These are phyloP conservation scores for Hordeum marinum DNA, from an alignment of 176 grass and related monocot species.

Conservation along the genomic window DNA sequence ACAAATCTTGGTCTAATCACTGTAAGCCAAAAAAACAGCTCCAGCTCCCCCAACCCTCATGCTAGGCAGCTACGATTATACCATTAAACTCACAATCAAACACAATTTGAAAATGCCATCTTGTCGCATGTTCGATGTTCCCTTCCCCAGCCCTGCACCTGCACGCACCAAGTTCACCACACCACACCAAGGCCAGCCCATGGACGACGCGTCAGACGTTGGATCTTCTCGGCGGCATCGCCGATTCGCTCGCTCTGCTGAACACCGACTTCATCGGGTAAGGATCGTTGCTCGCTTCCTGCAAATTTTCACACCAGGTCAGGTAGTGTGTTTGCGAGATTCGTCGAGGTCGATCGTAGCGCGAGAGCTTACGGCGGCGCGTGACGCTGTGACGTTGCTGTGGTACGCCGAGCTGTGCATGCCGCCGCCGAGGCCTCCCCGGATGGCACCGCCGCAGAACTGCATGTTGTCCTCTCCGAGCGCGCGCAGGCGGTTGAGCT, in stretches of 20 bases:
- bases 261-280: conserved; percentile 43
- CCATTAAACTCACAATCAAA: not conserved
- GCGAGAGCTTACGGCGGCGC: conserved; percentile 14
- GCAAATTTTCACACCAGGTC: not conserved
- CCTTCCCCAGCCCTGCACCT: not conserved
- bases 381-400: conserved; percentile 8
- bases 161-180: not conserved
- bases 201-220: conserved; percentile 4
- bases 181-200: not conserved
- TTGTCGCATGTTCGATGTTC: not conserved
- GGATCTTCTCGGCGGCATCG: conserved; percentile 24
- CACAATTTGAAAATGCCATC: not conserved
- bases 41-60: not conserved
- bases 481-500: conserved; percentile 38
- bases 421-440: conserved; percentile 11
- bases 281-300: conserved; percentile 31
- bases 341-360: too few relatives aligned
- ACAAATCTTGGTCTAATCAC: not conserved
- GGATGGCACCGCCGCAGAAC: conserved; percentile 29
- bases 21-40: not conserved
- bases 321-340: not conserved
- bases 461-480: conserved; percentile 54
- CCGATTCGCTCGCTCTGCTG: conserved; percentile 32
- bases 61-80: conserved; percentile 18
- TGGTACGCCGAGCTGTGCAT: conserved; percentile 37